Base-by-base conservation (phyloP, 2,329 filamentous ascomycete genomes). In the Alternaria atra region DNA sequence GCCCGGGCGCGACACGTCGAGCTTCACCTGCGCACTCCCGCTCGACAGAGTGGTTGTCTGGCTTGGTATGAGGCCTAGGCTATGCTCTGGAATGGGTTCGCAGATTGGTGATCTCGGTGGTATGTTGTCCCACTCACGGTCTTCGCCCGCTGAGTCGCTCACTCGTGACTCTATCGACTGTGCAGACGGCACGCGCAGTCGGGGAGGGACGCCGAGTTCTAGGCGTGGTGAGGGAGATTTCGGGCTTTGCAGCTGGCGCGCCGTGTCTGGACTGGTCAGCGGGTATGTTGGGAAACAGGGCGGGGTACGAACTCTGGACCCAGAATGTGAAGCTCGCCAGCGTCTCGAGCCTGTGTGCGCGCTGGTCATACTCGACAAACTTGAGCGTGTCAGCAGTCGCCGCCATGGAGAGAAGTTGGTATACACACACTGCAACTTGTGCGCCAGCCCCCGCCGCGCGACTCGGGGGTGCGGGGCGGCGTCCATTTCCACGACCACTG, bases 401-500 rank as follows among this genome's bases (percentile, higher is more conserved):
- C 35, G 37, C 7, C 15, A 20, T 8, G n/a, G 29, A 34, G 40
- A 42, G 17, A 15, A 39, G 27, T 13, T 27, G 23, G 80, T 86
- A 34, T 56, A 64, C 83, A 27, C 60, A 93, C 90, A 77, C 93
- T 97, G 84, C 95, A 98, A 71, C 90, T 91, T 75, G 96, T 98
- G 74, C 93, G 91, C 94, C 95, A 99, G 44, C 95, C 95, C 58
- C 93, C 93, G 30, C 91, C 92, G 72, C 88, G 88, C 76, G 97
- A 94, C 75, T 97, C 94, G 15, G 83, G 81, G 13, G 82, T 74
- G 83, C 93, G 97, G 37, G 95, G 95, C 8, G 95, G 92, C 75
- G 91, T 93, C 93, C 94, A 99, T 83, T 91, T 95, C 95, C 95
- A 99, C 7, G 90, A 90, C 93, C 94, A 99, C 66, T 94, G 91